Evolutionary conservation across 2,329 filamentous ascomycete species (phyloP).

Genomic region (Rugonectria rugulosa): DNA sequence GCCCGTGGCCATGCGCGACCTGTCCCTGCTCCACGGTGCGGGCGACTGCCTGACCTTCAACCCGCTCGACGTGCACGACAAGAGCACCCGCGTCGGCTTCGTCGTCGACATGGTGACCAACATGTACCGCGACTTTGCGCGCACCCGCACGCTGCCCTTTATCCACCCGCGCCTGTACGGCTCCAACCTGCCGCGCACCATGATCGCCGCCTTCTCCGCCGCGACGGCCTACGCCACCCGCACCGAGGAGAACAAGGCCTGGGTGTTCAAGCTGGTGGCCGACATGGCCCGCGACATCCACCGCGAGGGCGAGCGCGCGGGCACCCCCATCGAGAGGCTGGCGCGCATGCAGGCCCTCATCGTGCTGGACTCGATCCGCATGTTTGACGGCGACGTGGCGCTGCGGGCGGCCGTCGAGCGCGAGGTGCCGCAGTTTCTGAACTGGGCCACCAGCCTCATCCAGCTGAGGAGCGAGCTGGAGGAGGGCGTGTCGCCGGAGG

Average conservation of each 20-base stretch:
- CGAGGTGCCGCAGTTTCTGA: slow-evolving; percentile 45
- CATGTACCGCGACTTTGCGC: slow-evolving; percentile 46
- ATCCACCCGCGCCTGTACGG: slow-evolving; percentile 54
- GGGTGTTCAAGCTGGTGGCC: slow-evolving; percentile 49
- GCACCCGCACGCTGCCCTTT: slow-evolving; percentile 49
- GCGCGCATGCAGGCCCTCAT: slow-evolving; percentile 53
- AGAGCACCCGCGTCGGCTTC: slow-evolving; percentile 45
- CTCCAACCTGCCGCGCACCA: slow-evolving; percentile 47
- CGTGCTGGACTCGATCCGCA: slow-evolving; percentile 50
- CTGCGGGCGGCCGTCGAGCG: slow-evolving; percentile 51
- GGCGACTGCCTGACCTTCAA: slow-evolving; percentile 39
- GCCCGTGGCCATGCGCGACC: slow-evolving; percentile 41
- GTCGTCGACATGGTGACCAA: slow-evolving; percentile 43
- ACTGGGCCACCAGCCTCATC: slow-evolving; percentile 48
- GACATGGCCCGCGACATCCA: slow-evolving; percentile 49
- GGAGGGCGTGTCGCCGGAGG: slow-evolving; percentile 29
- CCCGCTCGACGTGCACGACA: slow-evolving; percentile 46
- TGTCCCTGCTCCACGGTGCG: slow-evolving; percentile 34
- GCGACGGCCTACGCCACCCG: slow-evolving; percentile 49
- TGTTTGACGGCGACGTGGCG: slow-evolving; percentile 53
- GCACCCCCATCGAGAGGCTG: slow-evolving; percentile 48
- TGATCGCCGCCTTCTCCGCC: slow-evolving; percentile 51
- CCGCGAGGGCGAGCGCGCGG: slow-evolving; percentile 42
- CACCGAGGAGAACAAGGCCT: slow-evolving; percentile 47
- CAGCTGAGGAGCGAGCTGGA: slow-evolving; percentile 46